Base-by-base conservation (phyloP, 192 early-diverging fungal genomes). In the Entomortierella chlamydospora region DNA sequence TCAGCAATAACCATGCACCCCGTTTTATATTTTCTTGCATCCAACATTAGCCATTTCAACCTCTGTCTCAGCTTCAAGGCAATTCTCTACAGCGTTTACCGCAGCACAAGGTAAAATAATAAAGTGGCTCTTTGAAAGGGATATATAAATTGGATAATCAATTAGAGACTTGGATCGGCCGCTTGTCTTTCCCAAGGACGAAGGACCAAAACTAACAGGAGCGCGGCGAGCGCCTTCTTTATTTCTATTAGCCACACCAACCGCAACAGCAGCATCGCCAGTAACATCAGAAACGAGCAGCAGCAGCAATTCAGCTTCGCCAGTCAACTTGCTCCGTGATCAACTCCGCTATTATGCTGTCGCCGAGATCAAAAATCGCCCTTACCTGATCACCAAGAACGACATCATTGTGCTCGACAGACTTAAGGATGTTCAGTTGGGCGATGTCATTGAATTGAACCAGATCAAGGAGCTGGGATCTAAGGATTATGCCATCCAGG, bases 371-470 rank as follows among this genome's bases (percentile, higher is more conserved):
- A 91, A 93, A 56, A 89, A 88, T 60, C 89, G 93, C n/a, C 95
- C 93, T 9, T 97, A 92, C 82, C 88, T 95, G 57, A 93, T 97
- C 22, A 90, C 93, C 20, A 84, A 92, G 63, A 93, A 95, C 83
- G 98, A 99, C 76, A 85, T 96, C 56, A 89, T 99, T 43, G 84
- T 96, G 15, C 88, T 94, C 43, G 88, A 93, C 79, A 81, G 93
- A 22, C 90, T 97, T 72, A 92, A 92, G 41, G 93, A 97, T 49
- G 87, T 97, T 26, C 73, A 89, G 33, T 81, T 97, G 1, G 98
- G 98, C 22, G 96, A 98, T 85, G 87, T 93, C 41, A 88, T 99
- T 68, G 83, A 84, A 53, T 87, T 99, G 55, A 93, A 96, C 80
- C 87, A 93, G 53, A 93, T 97, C 31, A 88, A 91, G 34, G 96